Base-by-base conservation (phyloP, 2,329 filamentous ascomycete genomes). In the Lasiodiplodia theobromae region DNA sequence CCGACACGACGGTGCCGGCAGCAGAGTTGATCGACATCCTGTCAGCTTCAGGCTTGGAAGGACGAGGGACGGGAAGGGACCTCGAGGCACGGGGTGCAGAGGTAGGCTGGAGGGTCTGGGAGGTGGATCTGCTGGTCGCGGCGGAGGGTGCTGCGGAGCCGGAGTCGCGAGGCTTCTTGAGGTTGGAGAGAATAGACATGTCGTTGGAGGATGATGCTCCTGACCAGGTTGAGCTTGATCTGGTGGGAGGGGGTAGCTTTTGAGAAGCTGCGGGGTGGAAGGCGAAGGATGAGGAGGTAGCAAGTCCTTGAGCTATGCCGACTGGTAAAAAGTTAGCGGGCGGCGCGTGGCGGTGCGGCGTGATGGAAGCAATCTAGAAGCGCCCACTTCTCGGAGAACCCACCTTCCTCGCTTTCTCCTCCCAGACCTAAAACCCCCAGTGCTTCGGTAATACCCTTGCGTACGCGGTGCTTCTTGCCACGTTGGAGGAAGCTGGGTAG, bases 11-110 rank as follows among this genome's bases (percentile, higher is more conserved):
- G 37, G 67, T 68, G 28, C 31, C 56, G 34, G 67, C 57, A 34
- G 64, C 51, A n/a, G 67, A 68, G 58, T 68, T 68, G 67, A 68
- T 51, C 37, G 67, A 68, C 57, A 68, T 64, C 58, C 57, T 68
- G 58, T 68, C 67, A 21, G 49, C 57, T 38, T 68, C 67, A 16
- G 37, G 37, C 49, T 64, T 64, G 67, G 67, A 44, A 14, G 67
- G 51, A 21, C 54, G 66, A 28, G 66, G 54, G 47, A 68, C 38
- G 47, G 56, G 56, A 52, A 54, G 66, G 18, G 51, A 44, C 66
- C 56, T 62, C 57, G 54, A 31, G 66, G 56, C 25, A 8, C 21
- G 56, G 23, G 63, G 64, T 28, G 58, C 67, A 8, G 58, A 63
- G 58, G 58, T 68, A 8, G 67, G 34, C 14, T 16, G 38, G 8